These are phyloP conservation scores for Paecilomyces dactylethromorphus DNA, from an alignment of 2,329 filamentous ascomycete species.

Conservation along the genomic window DNA sequence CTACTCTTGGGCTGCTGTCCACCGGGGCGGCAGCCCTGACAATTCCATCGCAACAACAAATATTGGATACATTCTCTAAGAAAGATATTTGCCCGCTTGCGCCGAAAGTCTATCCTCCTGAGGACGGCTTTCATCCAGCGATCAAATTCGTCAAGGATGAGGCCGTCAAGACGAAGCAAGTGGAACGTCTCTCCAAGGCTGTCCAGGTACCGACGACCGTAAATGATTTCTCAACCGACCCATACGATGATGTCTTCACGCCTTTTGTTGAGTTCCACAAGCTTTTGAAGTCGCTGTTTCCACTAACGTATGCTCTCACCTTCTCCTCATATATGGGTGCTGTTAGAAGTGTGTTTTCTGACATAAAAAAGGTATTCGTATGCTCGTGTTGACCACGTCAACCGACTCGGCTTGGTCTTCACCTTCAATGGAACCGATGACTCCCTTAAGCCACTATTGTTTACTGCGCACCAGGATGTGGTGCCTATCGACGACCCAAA, in stretches of 20 bases:
- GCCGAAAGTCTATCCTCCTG: constrained; percentile 15
- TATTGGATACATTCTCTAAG: neutral
- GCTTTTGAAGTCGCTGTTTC: constrained; percentile 47
- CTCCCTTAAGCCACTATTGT: constrained; percentile 47
- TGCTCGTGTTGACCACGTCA: constrained; percentile 49
- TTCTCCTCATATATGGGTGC: constrained; percentile 8
- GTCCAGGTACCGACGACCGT: constrained; percentile 49
- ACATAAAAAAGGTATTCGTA: constrained; percentile 23
- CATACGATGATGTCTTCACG: constrained; percentile 54
- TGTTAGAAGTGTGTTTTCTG: constrained; percentile 23
- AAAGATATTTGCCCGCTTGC: constrained; percentile 23
- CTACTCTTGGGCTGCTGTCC: neutral
- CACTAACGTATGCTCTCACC: constrained; percentile 34
- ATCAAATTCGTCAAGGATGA: constrained; percentile 22
- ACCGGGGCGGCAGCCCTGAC: neutral
- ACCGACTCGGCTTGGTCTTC: constrained; percentile 57
- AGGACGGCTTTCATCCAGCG: constrained; percentile 23
- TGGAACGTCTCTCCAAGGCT: constrained; percentile 47
- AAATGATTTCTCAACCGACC: constrained; percentile 30
- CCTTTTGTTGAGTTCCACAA: constrained; percentile 50
- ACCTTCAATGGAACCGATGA: constrained; percentile 50
- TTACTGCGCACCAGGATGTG: constrained; percentile 53
- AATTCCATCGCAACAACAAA: neutral
- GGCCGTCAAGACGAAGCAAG: constrained; percentile 31
- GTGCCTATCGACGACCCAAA: constrained; percentile 47